Evolutionary conservation across 2,329 filamentous ascomycete species (phyloP).

Genomic region (Ramularia endophylla): DNA sequence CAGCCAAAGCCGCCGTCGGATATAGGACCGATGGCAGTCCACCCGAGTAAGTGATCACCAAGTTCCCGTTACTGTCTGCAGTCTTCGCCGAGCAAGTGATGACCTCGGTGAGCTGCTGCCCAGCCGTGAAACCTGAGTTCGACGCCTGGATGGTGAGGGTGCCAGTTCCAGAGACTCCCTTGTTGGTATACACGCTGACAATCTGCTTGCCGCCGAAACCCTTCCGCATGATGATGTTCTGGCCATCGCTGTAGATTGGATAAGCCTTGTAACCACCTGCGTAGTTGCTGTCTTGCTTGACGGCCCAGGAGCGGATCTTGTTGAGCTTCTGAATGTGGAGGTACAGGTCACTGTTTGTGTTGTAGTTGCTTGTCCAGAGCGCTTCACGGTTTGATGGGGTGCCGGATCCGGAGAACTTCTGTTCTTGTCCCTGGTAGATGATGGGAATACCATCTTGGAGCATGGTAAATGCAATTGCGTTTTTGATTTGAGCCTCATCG

Average conservation of each 20-base stretch:
- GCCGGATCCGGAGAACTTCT: slow-evolving; percentile 41
- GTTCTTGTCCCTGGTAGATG: slow-evolving; percentile 60
- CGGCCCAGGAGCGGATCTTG: slow-evolving; percentile 42
- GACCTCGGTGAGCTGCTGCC: slow-evolving; percentile 33
- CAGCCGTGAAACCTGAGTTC: slow-evolving; percentile 21
- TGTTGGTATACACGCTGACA: slow-evolving; percentile 29
- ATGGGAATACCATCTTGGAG: slow-evolving; percentile 56
- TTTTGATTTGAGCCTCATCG: slow-evolving; percentile 52
- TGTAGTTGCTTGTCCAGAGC: slow-evolving; percentile 33
- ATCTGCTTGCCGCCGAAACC: slow-evolving; percentile 33
- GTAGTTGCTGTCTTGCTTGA: slow-evolving; percentile 33
- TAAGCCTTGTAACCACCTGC: slow-evolving; percentile 36
- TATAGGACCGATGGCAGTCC: slow-evolving; percentile 14
- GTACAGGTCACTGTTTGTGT: slow-evolving; percentile 33
- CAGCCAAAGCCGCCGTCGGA: slow-evolving; percentile 9
- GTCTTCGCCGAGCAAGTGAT: slow-evolving; percentile 40
- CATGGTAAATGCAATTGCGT: slow-evolving; percentile 55
- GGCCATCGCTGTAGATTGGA: slow-evolving; percentile 34
- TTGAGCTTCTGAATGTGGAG: slow-evolving; percentile 41
- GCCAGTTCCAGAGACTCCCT: slow-evolving; percentile 20
- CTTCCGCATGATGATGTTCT: slow-evolving; percentile 41
- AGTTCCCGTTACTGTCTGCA: slow-evolving; percentile 38
- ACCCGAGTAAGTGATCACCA: slow-evolving; percentile 24
- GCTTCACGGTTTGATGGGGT: slow-evolving; percentile 35
- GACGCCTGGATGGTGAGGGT: slow-evolving; percentile 25